Base-by-base conservation (phyloP, 306 rosid species). In the Sophora flavescens region DNA sequence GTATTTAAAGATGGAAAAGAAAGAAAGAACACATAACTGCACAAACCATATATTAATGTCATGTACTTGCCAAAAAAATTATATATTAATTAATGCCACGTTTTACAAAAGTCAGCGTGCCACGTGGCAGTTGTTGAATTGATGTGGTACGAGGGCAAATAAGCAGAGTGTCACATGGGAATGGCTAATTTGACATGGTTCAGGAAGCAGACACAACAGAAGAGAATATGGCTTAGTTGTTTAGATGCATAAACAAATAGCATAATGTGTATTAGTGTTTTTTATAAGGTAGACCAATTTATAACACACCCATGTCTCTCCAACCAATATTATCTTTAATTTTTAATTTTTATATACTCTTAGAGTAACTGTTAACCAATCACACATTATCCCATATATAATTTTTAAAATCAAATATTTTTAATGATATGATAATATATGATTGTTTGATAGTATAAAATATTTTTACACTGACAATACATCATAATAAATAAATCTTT, bases 181-280 rank as follows among this genome's bases (percentile, higher is more conserved):
- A 58, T 69, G 74, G 74, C 44, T 83, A 73, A 73, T 62, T 38
- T 65, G 71, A 72, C 76, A 71, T 42, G 22, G 81, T 63, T 66
- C 76, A 74, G 11, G 51, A 66, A 65, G 56, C 72, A 64, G 70
- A 75, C 82, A 84, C 72, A 70, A 39, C 60, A 80, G n/a, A 75
- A 36, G 63, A 75, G 84, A 80, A 84, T 76, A 76, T 84, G 84
- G 84, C 87, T 80, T 84, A 76, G 87, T 84, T 80, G 82, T 84
- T 80, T 64, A 42, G 6, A 36, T 52, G 75, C 56, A 75, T 84
- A 75, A 79, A 84, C 63, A 75, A 84, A 70, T 63, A 35, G 9
- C 26, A 50, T 32, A 70, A 59, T 67, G 71, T 58, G 63, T 28
- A 45, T 56, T 69, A 74, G 42, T 64, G 41, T 44, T 73, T 75